Conservation (phyloP, 2,329 filamentous ascomycete genomes). For the Diaporthe humulicola region DNA sequence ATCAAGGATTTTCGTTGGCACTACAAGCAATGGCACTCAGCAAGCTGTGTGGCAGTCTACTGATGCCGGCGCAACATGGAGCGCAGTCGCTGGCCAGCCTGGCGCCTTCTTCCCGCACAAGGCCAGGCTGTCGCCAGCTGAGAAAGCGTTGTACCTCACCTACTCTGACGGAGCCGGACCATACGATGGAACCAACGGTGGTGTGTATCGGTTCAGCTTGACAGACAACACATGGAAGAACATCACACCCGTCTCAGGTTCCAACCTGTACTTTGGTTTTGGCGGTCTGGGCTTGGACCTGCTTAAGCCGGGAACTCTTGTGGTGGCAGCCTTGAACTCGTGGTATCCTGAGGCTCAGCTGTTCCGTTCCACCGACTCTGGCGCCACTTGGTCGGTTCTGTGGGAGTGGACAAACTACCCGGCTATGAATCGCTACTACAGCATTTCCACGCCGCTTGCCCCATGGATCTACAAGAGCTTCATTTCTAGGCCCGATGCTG, state of each 20-base stretch:
- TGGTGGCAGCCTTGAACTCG: slow-evolving; percentile 69
- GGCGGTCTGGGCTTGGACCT: slow-evolving; percentile 68
- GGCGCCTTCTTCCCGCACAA: slow-evolving; percentile 67
- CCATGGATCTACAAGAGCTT: slow-evolving; percentile 68
- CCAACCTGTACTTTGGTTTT: slow-evolving; percentile 65
- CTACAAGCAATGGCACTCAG: slow-evolving; percentile 62
- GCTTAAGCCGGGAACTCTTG: slow-evolving; percentile 66
- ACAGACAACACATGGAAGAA: slow-evolving; percentile 63
- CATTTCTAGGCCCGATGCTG: slow-evolving; percentile 57
- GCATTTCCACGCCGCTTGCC: slow-evolving; percentile 59
- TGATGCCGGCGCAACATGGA: slow-evolving; percentile 67
- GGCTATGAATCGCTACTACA: slow-evolving; percentile 60
- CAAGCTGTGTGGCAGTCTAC: slow-evolving; percentile 67
- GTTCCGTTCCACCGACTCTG: slow-evolving; percentile 68
- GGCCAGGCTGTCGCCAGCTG: slow-evolving; percentile 61
- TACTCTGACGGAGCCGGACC: slow-evolving; percentile 69
- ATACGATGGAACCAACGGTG: slow-evolving; percentile 67
- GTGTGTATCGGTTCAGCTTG: slow-evolving; percentile 68
- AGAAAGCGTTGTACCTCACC: slow-evolving; percentile 67
- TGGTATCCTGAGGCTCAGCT: slow-evolving; percentile 72
- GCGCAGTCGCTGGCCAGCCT: slow-evolving; percentile 63
- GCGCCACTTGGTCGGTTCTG: slow-evolving; percentile 64
- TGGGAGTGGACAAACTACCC: slow-evolving; percentile 66
- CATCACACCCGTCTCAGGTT: slow-evolving; percentile 66
- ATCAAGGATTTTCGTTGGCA: slow-evolving; percentile 69